Conservation (phyloP, 345 rosid species). For the Raphanus sativus region DNA sequence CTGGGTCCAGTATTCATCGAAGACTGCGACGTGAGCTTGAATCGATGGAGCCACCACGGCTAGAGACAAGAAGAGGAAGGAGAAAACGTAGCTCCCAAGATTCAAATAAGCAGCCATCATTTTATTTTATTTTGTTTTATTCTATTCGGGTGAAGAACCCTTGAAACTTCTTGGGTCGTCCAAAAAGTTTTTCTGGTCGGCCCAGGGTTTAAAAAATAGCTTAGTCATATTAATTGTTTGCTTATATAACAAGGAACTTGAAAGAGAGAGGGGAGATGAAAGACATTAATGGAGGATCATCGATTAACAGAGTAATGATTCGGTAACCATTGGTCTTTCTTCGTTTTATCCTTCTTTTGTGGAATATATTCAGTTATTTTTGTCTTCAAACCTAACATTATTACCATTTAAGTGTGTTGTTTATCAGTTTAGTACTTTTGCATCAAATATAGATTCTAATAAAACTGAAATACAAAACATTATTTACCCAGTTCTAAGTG, state of each 20-base stretch:
- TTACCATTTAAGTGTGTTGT: background rate
- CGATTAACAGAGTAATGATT: background rate
- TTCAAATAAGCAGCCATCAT: background rate
- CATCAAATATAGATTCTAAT: too few relatives aligned
- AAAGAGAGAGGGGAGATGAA: background rate
- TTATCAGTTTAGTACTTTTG: background rate
- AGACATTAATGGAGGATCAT: background rate
- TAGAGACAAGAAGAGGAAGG: background rate
- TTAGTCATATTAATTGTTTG: background rate
- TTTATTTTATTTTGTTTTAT: background rate
- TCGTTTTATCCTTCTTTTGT: background rate
- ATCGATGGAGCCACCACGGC: background rate
- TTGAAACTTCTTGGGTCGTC: background rate
- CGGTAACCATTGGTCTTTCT: background rate
- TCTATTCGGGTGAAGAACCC: background rate
- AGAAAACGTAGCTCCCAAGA: background rate
- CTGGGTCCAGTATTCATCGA: background rate
- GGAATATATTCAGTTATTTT: background rate
- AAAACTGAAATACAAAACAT: too few relatives aligned
- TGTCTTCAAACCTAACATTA: background rate
- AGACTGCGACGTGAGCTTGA: background rate
- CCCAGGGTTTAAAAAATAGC: background rate
- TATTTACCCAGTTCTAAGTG: too few relatives aligned
- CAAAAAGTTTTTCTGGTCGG: background rate
- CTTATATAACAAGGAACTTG: background rate